These are phyloP conservation scores for Stagonosporopsis chrysanthemi DNA, from an alignment of 2,329 filamentous ascomycete genomes.

Conservation along the genomic window DNA sequence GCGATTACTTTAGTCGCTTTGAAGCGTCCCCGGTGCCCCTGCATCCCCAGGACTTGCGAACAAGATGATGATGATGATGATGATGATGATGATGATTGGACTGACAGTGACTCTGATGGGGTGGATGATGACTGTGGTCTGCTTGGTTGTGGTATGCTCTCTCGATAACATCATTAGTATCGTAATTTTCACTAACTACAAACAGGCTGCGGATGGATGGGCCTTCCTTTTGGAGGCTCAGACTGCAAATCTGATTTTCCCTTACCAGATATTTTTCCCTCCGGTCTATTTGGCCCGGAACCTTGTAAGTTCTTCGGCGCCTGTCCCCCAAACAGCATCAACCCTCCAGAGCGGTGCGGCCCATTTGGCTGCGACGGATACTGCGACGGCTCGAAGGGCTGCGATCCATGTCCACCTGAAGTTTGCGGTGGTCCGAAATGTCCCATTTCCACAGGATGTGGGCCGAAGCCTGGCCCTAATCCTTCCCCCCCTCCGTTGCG, in stretches of 20 bases:
- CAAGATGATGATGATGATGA: slow-evolving; percentile 20
- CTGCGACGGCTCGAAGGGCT: slow-evolving; percentile 24
- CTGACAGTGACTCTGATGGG: slow-evolving; percentile 1
- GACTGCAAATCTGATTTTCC: slow-evolving; percentile 14
- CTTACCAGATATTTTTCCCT: not conserved
- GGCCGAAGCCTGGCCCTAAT: slow-evolving; percentile 29
- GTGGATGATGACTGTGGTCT: slow-evolving; percentile 24
- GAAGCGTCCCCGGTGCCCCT: slow-evolving; percentile 25
- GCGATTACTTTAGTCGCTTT: slow-evolving; percentile 9
- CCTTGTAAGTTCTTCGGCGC: slow-evolving; percentile 18
- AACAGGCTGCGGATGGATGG: slow-evolving; percentile 34
- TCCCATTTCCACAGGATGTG: slow-evolving; percentile 20
- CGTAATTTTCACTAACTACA: not conserved
- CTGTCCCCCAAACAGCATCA: slow-evolving; percentile 3
- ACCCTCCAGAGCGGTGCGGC: slow-evolving; percentile 7
- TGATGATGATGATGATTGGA: slow-evolving; percentile 19
- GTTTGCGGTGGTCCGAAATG: slow-evolving; percentile 27
- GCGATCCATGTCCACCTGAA: slow-evolving; percentile 26
- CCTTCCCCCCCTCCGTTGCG: slow-evolving; percentile 12
- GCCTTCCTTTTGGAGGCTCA: slow-evolving; percentile 27
- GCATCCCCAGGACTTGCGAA: slow-evolving; percentile 20
- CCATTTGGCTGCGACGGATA: slow-evolving; percentile 28
- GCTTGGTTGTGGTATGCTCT: slow-evolving; percentile 27
- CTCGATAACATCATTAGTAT: not conserved
- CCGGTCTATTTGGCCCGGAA: slow-evolving; percentile 29